These are phyloP conservation scores for Cyclotella kingstonii DNA, from an alignment of 108 stramenopile genomes.

Conservation along the genomic window DNA sequence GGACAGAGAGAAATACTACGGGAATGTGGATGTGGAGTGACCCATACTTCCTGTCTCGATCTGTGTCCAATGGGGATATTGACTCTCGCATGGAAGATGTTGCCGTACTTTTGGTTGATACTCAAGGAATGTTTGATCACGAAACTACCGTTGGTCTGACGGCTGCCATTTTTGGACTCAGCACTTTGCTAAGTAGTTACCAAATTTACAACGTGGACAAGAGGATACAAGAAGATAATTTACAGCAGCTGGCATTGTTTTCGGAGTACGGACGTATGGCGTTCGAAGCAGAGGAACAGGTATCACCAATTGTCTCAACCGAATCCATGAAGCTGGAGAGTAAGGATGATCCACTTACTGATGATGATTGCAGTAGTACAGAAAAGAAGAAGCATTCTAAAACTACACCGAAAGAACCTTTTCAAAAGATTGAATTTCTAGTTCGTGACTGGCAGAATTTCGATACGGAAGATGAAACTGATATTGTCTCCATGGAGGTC, in stretches of 20 bases:
- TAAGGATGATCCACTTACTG: too few relatives aligned
- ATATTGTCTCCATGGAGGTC: constrained; percentile 75
- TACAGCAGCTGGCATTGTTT: constrained; percentile 98
- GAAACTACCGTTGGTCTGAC: constrained; percentile 97
- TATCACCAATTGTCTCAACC: constrained; percentile 33
- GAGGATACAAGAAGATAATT: constrained; percentile 97
- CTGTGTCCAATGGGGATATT: too few relatives aligned
- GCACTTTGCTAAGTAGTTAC: constrained; percentile 87
- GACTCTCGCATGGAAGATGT: constrained; percentile 70
- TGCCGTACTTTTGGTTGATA: constrained; percentile 95
- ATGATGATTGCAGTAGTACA: too few relatives aligned
- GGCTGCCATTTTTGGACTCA: constrained; percentile 94
- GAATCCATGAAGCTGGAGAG: too few relatives aligned
- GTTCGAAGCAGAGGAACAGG: constrained; percentile 58
- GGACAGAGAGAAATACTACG: constrained; percentile 92
- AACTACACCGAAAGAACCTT: constrained; percentile 60
- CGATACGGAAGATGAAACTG: constrained; percentile 72
- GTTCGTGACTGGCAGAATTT: constrained; percentile 99
- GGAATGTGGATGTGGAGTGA: constrained; percentile 99
- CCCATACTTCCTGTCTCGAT: constrained; percentile 77
- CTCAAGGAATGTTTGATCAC: constrained; percentile 99
- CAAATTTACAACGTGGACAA: constrained; percentile 99
- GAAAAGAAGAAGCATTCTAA: constrained; percentile 9
- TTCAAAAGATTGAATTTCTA: constrained; percentile 95
- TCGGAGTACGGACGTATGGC: constrained; percentile 97